phyloP scores from a whole-genome alignment of 768 basidiomycete species.

The Suillus placidus region DNA sequence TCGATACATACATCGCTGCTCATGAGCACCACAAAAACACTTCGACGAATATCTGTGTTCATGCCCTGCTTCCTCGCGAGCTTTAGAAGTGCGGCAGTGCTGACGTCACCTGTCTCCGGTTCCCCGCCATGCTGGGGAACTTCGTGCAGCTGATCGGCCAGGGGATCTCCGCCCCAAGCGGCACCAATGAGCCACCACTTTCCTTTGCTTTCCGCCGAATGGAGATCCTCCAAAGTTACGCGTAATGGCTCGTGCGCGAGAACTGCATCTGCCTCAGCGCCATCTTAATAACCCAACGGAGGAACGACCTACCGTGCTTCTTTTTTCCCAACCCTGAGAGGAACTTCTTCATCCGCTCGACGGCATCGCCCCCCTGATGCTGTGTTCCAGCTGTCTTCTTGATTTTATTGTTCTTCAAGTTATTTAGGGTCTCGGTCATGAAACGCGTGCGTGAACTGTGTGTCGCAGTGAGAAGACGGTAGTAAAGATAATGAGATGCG shows the following conservation, averaged over 20 bases:
- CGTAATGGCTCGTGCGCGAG: slow-evolving; percentile 84
- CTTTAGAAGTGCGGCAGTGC: slow-evolving; percentile 55
- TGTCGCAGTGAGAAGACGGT: background rate
- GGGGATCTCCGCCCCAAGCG: slow-evolving; percentile 92
- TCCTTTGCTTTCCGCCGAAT: slow-evolving; percentile 79
- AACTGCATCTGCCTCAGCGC: slow-evolving; percentile 48
- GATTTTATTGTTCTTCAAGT: slow-evolving; percentile 90
- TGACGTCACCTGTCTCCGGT: slow-evolving; percentile 33
- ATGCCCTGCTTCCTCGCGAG: slow-evolving; percentile 96
- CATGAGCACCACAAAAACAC: slow-evolving; percentile 93
- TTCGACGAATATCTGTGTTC: slow-evolving; percentile 94
- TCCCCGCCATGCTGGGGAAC: slow-evolving; percentile 23
- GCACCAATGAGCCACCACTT: slow-evolving; percentile 99
- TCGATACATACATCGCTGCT: slow-evolving; percentile 77
- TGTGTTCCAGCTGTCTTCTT: slow-evolving; percentile 63
- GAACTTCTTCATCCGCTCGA: slow-evolving; percentile 89
- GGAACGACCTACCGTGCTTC: slow-evolving; percentile 54
- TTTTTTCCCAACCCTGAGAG: slow-evolving; percentile 75
- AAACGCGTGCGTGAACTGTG: slow-evolving; percentile 86
- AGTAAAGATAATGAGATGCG: background rate
- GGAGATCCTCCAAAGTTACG: slow-evolving; percentile 83
- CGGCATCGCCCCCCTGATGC: slow-evolving; percentile 73
- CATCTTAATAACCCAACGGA: background rate
- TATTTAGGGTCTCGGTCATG: slow-evolving; percentile 92
- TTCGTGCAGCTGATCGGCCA: slow-evolving; percentile 66